Evolutionary conservation across 2,329 filamentous ascomycete species (phyloP).

Genomic region (Calonectria hawksworthii): DNA sequence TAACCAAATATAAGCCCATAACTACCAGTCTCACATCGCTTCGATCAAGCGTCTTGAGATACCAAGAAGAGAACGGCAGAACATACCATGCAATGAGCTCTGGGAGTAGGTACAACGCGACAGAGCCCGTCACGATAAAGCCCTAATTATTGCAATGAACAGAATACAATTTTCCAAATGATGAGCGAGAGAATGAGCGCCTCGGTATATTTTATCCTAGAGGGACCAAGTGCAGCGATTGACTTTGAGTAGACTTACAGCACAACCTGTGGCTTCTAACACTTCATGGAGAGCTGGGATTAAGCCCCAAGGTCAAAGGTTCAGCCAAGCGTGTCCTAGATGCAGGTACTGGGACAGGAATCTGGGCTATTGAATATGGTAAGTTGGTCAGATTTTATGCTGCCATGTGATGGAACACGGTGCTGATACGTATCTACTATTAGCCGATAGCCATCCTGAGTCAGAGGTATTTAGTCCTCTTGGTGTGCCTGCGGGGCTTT

Average conservation of each 20-base stretch:
- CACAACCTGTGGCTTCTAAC: conserved; percentile 24
- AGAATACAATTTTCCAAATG: conserved; percentile 21
- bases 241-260: conserved; percentile 8
- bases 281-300: neutral
- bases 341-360: conserved; percentile 23
- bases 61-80: conserved; percentile 21
- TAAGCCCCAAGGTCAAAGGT: neutral
- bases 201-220: neutral
- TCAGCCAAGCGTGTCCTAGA: conserved; percentile 12
- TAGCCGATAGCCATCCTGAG: conserved; percentile 20
- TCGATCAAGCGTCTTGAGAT: conserved; percentile 11
- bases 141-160: neutral
- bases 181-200: conserved; percentile 6
- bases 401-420: neutral
- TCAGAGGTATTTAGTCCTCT: conserved; percentile 9
- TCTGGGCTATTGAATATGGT: conserved; percentile 23
- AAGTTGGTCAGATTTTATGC: neutral
- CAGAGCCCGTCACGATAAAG: no score
- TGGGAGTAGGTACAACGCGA: neutral
- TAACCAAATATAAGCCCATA: neutral
- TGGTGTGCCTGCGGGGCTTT: no score
- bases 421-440: neutral
- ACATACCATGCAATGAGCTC: conserved; percentile 20
- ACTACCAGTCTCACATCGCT: neutral
- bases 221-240: neutral